A percentile compares a stretch with the other conserved stretches of the same genome.
Conservation (phyloP, 169 alveolate genomes). For the Eimeria nieschulzi region DNA sequence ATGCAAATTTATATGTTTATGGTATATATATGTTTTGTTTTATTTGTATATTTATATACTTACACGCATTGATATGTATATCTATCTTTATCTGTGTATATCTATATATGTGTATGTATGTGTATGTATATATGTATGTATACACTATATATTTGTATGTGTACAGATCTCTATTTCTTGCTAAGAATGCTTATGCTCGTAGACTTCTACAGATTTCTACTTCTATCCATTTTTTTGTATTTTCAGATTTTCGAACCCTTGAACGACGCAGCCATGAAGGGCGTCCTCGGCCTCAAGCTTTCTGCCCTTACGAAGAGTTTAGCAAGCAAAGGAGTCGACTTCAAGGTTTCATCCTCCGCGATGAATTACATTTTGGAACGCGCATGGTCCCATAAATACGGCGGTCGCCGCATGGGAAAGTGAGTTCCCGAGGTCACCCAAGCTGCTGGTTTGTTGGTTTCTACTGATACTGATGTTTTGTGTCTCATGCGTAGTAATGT, state of each 20-base stretch:
- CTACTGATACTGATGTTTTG: neutral
- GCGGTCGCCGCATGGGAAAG: constrained; percentile 34
- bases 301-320: neutral
- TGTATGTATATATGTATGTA: neutral
- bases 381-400: constrained; percentile 25
- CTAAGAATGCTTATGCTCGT: too few species aligned
- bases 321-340: constrained; percentile 19
- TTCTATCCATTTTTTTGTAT: too few species aligned
- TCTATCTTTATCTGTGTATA: neutral
- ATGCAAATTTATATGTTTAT: neutral
- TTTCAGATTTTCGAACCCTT: constrained; percentile 18
- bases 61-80: neutral
- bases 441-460: neutral
- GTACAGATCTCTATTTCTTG: too few species aligned
- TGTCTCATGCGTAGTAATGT: neutral
- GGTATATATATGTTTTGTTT: neutral
- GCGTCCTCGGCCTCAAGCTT: constrained; percentile 13
- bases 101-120: neutral
- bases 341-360: constrained; percentile 14
- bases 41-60: too few species aligned
- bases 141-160: too few species aligned
- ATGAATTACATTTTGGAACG: constrained; percentile 19
- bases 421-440: neutral
- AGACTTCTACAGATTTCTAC: too few species aligned
- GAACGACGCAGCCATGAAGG: constrained; percentile 24